Conservation (phyloP, 2,329 filamentous ascomycete species). For the Pseudodiploospora longispora region DNA sequence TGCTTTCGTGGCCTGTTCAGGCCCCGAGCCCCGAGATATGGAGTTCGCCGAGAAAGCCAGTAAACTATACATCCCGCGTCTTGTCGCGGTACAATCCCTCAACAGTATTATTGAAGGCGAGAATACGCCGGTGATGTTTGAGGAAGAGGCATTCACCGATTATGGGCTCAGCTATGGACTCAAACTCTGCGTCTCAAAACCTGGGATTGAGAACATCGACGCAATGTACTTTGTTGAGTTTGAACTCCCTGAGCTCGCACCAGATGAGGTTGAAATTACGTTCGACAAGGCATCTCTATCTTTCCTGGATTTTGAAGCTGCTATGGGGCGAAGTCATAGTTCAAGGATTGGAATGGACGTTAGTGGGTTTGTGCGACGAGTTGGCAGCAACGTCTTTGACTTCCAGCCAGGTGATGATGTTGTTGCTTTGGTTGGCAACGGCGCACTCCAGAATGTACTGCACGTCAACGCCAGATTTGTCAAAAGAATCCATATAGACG, state of each 20-base stretch:
- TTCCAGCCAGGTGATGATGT: conserved; percentile 34
- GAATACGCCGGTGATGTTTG: conserved; percentile 1
- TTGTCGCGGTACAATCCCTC: conserved; percentile 30
- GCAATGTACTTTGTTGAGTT: conserved; percentile 17
- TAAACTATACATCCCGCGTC: conserved; percentile 35
- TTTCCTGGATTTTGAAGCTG: conserved; percentile 27
- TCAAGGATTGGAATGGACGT: conserved; percentile 33
- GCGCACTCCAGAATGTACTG: conserved; percentile 27
- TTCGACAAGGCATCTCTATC: conserved; percentile 28
- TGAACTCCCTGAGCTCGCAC: conserved; percentile 12
- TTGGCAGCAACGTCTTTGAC: conserved; percentile 23
- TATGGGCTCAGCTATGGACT: conserved; percentile 6
- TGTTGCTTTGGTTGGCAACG: conserved; percentile 26
- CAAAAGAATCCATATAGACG: conserved; percentile 15
- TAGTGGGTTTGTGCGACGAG: conserved; percentile 25
- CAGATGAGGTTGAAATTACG: conserved; percentile 32
- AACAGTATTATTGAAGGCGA: conserved; percentile 37
- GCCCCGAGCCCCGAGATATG: conserved; percentile 22
- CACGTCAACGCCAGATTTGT: conserved; percentile 29
- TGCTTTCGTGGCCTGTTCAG: conserved; percentile 13
- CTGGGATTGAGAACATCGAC: conserved; percentile 17
- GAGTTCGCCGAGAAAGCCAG: conserved; percentile 35
- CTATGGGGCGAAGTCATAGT: conserved; percentile 23
- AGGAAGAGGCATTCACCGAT: conserved; percentile 13
- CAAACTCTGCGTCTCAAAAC: conserved; percentile 17